Evolutionary conservation across 2,329 filamentous ascomycete genomes (phyloP).

Genomic region (Sclerotinia borealis): DNA sequence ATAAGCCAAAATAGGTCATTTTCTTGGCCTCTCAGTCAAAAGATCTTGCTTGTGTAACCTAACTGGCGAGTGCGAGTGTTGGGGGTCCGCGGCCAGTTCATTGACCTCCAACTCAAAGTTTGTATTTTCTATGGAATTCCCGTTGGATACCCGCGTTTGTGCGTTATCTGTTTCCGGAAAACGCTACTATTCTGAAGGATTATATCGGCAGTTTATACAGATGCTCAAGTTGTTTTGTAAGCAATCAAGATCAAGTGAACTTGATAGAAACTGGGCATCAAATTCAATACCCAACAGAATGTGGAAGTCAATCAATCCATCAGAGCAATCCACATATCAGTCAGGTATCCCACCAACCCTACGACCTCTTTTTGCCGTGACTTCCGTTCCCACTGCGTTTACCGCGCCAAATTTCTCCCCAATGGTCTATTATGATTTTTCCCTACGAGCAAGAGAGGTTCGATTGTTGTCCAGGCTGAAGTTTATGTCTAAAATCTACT

Average conservation of each 20-base stretch:
- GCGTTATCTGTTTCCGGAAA: background rate
- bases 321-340: background rate
- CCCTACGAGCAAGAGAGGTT: background rate
- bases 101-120: background rate
- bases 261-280: background rate
- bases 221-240: background rate
- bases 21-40: background rate
- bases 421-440: background rate
- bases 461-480: background rate
- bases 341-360: background rate
- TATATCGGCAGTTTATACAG: background rate
- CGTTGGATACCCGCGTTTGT: background rate
- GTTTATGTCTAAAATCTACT: background rate
- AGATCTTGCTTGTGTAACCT: background rate
- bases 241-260: background rate
- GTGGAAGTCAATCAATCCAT: background rate
- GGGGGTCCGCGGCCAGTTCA: background rate
- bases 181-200: background rate
- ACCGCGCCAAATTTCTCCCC: background rate
- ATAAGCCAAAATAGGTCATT: background rate
- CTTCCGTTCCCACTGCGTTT: background rate
- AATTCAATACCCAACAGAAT: background rate
- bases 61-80: background rate
- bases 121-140: background rate
- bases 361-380: background rate